Conservation (phyloP, 2,329 filamentous ascomycete species). For the Fusarium mexicanum region DNA sequence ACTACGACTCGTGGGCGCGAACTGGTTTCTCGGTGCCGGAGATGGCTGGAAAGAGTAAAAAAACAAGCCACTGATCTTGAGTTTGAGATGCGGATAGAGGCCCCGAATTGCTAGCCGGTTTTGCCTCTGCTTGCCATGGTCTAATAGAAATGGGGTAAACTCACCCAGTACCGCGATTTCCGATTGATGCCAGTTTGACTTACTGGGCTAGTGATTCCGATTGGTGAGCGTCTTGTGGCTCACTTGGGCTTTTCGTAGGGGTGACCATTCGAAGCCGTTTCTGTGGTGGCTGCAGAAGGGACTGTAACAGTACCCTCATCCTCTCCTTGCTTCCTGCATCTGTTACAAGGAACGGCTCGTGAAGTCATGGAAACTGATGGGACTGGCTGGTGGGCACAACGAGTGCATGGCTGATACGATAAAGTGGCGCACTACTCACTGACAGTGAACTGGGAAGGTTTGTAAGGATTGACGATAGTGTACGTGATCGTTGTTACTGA, state of each 20-base stretch:
- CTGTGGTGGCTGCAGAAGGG: not conserved
- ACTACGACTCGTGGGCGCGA: conserved; percentile 52
- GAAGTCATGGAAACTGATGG: not conserved
- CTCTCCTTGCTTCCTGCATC: not conserved
- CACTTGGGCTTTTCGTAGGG: not conserved
- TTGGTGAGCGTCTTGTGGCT: not conserved
- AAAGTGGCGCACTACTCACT: not conserved
- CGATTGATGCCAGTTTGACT: not conserved
- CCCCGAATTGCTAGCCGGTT: too few relatives aligned
- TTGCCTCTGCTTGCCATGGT: not conserved
- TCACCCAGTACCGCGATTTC: too few relatives aligned
- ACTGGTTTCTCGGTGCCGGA: conserved; percentile 59
- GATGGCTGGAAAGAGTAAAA: conserved; percentile 52
- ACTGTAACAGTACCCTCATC: not conserved
- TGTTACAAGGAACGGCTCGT: not conserved
- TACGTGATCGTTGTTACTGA: not conserved
- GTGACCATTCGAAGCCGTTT: too few relatives aligned
- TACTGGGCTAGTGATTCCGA: not conserved
- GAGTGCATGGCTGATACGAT: not conserved
- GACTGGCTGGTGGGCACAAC: not conserved
- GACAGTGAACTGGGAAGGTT: not conserved
- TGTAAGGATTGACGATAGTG: not conserved
- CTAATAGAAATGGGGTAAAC: not conserved
- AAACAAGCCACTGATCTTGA: not conserved
- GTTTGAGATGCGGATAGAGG: not conserved